Evolutionary conservation across 2,329 filamentous ascomycete species (phyloP).

Genomic region (Parafenestella ontariensis): DNA sequence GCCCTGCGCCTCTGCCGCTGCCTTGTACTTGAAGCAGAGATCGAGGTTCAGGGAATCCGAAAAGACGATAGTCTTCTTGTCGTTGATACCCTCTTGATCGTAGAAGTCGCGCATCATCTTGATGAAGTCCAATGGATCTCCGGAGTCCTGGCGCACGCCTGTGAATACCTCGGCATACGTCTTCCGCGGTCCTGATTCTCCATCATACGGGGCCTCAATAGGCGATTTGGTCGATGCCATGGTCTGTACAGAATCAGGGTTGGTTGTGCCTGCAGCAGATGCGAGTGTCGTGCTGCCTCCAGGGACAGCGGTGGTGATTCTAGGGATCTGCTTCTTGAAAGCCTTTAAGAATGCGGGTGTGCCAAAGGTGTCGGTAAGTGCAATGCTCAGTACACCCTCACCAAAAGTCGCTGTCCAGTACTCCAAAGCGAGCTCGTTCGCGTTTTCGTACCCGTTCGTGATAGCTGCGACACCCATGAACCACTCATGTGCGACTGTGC

Average conservation of each 20-base stretch:
- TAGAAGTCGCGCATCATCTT: constrained; percentile 83
- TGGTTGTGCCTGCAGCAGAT: constrained; percentile 53
- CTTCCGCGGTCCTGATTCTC: constrained; percentile 52
- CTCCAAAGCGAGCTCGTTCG: constrained; percentile 81
- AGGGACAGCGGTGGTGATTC: constrained; percentile 50
- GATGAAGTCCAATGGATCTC: constrained; percentile 81
- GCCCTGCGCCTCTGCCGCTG: constrained; percentile 77
- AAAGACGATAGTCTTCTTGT: constrained; percentile 90
- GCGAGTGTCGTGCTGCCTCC: constrained; percentile 50
- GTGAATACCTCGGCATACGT: constrained; percentile 84
- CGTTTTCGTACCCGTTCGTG: constrained; percentile 80
- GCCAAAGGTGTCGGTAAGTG: constrained; percentile 95
- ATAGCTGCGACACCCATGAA: constrained; percentile 98
- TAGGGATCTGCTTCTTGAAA: constrained; percentile 73
- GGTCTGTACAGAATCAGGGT: constrained; percentile 42
- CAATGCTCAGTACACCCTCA: constrained; percentile 80
- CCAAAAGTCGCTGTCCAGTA: constrained; percentile 96
- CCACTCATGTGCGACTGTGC: constrained; percentile 96
- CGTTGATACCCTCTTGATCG: constrained; percentile 73
- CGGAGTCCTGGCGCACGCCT: constrained; percentile 89
- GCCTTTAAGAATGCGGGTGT: constrained; percentile 86
- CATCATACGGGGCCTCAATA: constrained; percentile 53
- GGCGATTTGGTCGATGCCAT: constrained; percentile 52
- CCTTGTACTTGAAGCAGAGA: constrained; percentile 87
- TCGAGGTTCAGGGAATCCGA: constrained; percentile 95